Conservation (phyloP, 805 yeast species). For the Schwanniomyces occidentalis region DNA sequence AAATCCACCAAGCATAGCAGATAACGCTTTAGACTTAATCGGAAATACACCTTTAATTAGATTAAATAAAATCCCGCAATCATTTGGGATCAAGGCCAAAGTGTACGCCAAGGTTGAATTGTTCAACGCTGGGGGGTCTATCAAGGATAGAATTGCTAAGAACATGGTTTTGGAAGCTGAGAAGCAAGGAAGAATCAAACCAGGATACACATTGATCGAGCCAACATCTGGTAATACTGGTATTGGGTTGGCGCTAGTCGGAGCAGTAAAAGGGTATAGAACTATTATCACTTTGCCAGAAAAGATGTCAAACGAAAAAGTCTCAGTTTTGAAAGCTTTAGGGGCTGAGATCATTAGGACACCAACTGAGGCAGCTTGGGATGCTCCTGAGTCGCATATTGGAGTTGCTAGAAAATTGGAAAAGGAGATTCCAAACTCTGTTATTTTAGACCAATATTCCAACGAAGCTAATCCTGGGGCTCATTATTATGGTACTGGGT, state of each 20-base stretch:
- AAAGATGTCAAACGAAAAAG: conserved; percentile 90
- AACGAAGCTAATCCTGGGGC: conserved; percentile 81
- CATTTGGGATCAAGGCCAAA: conserved; percentile 70
- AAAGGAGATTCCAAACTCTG: conserved; percentile 81
- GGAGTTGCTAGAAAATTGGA: conserved; percentile 83
- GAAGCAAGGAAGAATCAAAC: conserved; percentile 70
- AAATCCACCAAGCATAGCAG: conserved; percentile 24
- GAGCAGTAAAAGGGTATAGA: conserved; percentile 84
- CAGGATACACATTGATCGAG: conserved; percentile 83
- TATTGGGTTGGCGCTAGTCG: conserved; percentile 83
- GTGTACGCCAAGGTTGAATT: conserved; percentile 75
- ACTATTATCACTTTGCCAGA: conserved; percentile 87
- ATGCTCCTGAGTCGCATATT: conserved; percentile 86
- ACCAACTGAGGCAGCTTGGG: conserved; percentile 93
- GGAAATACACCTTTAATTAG: conserved; percentile 84
- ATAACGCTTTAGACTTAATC: conserved; percentile 68
- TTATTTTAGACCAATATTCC: conserved; percentile 80
- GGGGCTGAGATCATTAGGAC: conserved; percentile 92
- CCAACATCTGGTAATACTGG: conserved; percentile 94
- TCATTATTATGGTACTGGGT: conserved; percentile 82
- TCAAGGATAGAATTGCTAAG: conserved; percentile 85
- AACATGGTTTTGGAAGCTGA: conserved; percentile 88
- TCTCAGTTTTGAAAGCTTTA: conserved; percentile 80
- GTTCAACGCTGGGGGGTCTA: conserved; percentile 89
- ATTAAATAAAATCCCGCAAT: conserved; percentile 74